Evolutionary conservation across 1,284 basidiomycete species (phyloP), one percentile per base, ranked within the genome.

Genomic region (Stygiomarasmius scandens): DNA sequence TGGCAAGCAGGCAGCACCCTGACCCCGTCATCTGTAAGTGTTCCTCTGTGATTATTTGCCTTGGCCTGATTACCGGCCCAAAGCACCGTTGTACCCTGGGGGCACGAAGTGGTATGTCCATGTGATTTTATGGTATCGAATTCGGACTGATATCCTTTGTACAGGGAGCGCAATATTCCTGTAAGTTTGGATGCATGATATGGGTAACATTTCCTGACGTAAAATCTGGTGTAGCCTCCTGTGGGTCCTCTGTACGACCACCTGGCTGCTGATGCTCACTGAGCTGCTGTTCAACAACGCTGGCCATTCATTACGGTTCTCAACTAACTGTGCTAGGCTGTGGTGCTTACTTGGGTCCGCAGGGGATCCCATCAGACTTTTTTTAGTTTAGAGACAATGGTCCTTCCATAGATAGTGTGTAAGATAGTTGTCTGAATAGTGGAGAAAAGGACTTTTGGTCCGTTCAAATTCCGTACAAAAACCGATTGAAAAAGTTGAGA

Each of bases 11-110:
- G 66, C 78, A 78, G 62, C 95, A 98, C 72, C 95, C 95, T 11
- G 95, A 97, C 74, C 95, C 95, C 51, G 95, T 95, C 75, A 89
- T 90, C 73, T 77, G 95, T 97, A 74, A 69, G 76, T 75, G 23
- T 38, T 47, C 19, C 11, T n/a, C 34, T 29, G n/a, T 61, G 22
- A 61, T 58, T 50, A 4, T 23, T 16, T 27, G 45, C 41, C 48
- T 52, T 55, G 27, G 63, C 62, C 49, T 48, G 54, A 62, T 48
- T 44, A 8, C 12, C 14, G 22, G 22, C 16, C 16, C 56, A 27
- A 62, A 96, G 93, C 87, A 59, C 81, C 92, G 47, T 68, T 80
- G 49, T 89, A 86, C 69, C 92, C 92, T 52, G 92, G 89, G 62
- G 93, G 93, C 59, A 92, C 91, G 25, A 95, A 95, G 78, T 95